Percentiles rank a stretch among this genome's conserved stretches.
phyloP scores from a whole-genome alignment of 805 yeast species.

The Sugiyamaella smithiae region DNA sequence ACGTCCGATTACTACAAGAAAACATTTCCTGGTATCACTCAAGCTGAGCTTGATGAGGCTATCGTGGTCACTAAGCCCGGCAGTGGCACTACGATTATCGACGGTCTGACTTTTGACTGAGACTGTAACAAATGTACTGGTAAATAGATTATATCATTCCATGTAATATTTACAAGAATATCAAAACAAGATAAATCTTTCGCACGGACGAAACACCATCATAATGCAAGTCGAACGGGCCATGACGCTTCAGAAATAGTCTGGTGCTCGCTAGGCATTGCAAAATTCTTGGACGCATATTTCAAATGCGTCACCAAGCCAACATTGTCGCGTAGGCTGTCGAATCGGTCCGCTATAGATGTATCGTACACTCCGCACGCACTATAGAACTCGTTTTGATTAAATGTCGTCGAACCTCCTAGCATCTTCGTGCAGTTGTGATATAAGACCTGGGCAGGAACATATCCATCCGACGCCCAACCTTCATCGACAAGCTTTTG shows the following conservation, averaged over 20 bases:
- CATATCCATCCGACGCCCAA: conserved; percentile 33
- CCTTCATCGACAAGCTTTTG: conserved; percentile 23
- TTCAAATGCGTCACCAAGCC: conserved; percentile 34
- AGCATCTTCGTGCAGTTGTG: conserved; percentile 27
- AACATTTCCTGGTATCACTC: conserved; percentile 48
- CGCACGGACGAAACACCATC: not conserved
- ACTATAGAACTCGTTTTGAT: conserved; percentile 29
- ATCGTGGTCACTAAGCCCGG: conserved; percentile 56
- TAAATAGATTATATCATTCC: too few species aligned
- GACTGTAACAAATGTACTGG: too few species aligned
- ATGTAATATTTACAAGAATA: not conserved
- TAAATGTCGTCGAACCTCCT: conserved; percentile 21
- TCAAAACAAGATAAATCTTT: not conserved
- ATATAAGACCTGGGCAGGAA: conserved; percentile 34
- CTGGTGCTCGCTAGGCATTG: not conserved
- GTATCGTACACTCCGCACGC: conserved; percentile 26
- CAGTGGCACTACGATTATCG: conserved; percentile 42
- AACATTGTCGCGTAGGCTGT: conserved; percentile 32
- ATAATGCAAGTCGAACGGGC: conserved; percentile 1
- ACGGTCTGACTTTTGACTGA: conserved; percentile 19
- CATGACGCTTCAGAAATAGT: not conserved
- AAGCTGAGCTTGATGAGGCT: conserved; percentile 47
- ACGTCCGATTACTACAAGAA: conserved; percentile 49
- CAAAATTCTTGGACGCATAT: not conserved
- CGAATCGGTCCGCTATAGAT: conserved; percentile 23